These are phyloP conservation scores for Puccinia horiana DNA, from an alignment of 1,284 basidiomycete genomes.

Conservation along the genomic window DNA sequence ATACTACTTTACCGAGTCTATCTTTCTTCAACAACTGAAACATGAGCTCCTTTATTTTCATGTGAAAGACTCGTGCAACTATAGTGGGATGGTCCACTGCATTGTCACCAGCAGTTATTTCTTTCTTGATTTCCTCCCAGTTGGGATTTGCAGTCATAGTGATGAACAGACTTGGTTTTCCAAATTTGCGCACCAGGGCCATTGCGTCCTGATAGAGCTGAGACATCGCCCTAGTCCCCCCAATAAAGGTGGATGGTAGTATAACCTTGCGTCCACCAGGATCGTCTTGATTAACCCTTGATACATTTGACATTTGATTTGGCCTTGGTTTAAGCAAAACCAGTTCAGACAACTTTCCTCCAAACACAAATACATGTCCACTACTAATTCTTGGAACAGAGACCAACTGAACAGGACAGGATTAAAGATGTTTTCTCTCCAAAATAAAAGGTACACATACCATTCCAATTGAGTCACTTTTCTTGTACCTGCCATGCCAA, in stretches of 20 bases:
- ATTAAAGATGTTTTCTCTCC: background rate
- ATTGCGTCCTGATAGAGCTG: slow-evolving; percentile 60
- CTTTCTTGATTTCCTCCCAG: slow-evolving; percentile 61
- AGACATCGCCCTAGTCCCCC: slow-evolving; percentile 57
- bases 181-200: slow-evolving; percentile 57
- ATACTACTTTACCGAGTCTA: slow-evolving; percentile 58
- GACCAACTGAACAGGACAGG: background rate
- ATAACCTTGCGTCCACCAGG: slow-evolving; percentile 53
- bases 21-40: slow-evolving; percentile 51
- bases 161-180: slow-evolving; percentile 60
- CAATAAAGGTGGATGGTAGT: slow-evolving; percentile 59
- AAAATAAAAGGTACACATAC: background rate
- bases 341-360: background rate
- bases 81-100: slow-evolving; percentile 62
- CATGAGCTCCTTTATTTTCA: no score
- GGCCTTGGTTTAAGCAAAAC: no score
- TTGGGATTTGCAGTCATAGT: slow-evolving; percentile 61
- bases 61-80: slow-evolving; percentile 62
- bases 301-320: background rate
- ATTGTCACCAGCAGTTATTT: slow-evolving; percentile 61
- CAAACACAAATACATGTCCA: background rate
- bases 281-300: slow-evolving; percentile 24
- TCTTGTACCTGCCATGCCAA: background rate
- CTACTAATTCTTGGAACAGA: background rate
- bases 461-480: background rate